Conservation (phyloP, 345 rosid species). For the Sonneratia caseolaris region DNA sequence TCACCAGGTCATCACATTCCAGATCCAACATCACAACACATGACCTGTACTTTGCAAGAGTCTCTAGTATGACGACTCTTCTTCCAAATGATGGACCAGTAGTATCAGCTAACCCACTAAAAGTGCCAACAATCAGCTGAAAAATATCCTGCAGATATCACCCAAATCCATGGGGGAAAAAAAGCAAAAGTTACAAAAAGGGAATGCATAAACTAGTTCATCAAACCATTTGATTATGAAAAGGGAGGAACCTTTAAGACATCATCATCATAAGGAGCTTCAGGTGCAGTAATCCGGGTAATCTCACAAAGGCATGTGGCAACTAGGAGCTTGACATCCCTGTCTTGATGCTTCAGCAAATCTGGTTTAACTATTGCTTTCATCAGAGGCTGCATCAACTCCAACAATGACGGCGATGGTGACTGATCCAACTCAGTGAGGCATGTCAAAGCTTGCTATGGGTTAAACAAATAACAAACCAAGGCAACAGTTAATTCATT, state of each 20-base stretch:
- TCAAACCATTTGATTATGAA: background rate
- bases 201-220: background rate
- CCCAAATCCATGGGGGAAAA: constrained; percentile 9
- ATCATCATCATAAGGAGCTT: constrained; percentile 84
- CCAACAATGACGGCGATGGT: constrained; percentile 50
- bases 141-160: constrained; percentile 66
- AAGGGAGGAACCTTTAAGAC: constrained; percentile 54
- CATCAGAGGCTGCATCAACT: constrained; percentile 74
- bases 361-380: constrained; percentile 73
- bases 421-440: constrained; percentile 89
- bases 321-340: constrained; percentile 86
- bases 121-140: constrained; percentile 71
- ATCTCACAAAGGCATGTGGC: constrained; percentile 95
- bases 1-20: constrained; percentile 85
- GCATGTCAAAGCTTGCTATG: constrained; percentile 80
- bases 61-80: constrained; percentile 88
- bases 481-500: background rate
- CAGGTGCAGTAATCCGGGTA: constrained; percentile 97
- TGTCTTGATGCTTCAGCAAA: constrained; percentile 82
- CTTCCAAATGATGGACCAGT: constrained; percentile 86
- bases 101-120: constrained; percentile 73
- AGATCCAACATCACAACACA: constrained; percentile 98
- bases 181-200: constrained; percentile 5
- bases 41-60: constrained; percentile 88
- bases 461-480: background rate